Percentiles rank a stretch among this genome's conserved stretches.
These are phyloP conservation scores for Plasmodium gonderi DNA, from an alignment of 169 alveolate species.

Conservation along the genomic window DNA sequence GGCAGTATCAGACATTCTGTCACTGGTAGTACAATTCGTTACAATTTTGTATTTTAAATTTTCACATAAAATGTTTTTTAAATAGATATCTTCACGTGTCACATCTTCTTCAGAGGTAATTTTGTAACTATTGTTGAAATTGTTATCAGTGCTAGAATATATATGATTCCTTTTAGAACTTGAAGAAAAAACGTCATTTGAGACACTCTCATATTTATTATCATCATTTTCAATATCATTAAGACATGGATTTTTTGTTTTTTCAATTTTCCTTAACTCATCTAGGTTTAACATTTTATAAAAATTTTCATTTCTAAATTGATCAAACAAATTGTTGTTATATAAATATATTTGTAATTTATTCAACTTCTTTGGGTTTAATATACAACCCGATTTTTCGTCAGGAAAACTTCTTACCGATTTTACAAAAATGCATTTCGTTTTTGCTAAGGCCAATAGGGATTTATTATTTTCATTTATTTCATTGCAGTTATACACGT, in stretches of 20 bases:
- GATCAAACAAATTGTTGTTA: slow-evolving; percentile 60
- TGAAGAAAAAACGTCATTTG: not conserved
- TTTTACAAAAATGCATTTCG: slow-evolving; percentile 84
- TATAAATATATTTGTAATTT: slow-evolving; percentile 73
- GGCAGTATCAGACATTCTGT: slow-evolving; percentile 85
- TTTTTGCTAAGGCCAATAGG: slow-evolving; percentile 85
- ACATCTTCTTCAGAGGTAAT: not conserved
- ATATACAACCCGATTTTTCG: slow-evolving; percentile 81
- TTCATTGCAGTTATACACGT: slow-evolving; percentile 80
- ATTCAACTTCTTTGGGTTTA: slow-evolving; percentile 75
- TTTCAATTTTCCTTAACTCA: slow-evolving; percentile 72
- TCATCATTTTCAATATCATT: slow-evolving; percentile 21
- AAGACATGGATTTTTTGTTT: slow-evolving; percentile 78
- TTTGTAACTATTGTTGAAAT: not conserved
- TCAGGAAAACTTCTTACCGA: slow-evolving; percentile 83
- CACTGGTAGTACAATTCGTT: slow-evolving; percentile 79
- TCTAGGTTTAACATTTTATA: slow-evolving; percentile 31
- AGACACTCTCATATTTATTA: not conserved
- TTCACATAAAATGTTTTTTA: slow-evolving; percentile 76
- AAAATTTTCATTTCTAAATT: slow-evolving; percentile 44
- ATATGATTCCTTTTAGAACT: not conserved
- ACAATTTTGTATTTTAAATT: slow-evolving; percentile 82
- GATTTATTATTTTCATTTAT: slow-evolving; percentile 85
- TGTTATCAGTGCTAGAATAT: not conserved
- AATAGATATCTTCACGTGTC: not conserved